Evolutionary conservation across 2,329 filamentous ascomycete species (phyloP), one percentile per base, ranked within the genome.

Genomic region (Aspergillus quadricinctus): DNA sequence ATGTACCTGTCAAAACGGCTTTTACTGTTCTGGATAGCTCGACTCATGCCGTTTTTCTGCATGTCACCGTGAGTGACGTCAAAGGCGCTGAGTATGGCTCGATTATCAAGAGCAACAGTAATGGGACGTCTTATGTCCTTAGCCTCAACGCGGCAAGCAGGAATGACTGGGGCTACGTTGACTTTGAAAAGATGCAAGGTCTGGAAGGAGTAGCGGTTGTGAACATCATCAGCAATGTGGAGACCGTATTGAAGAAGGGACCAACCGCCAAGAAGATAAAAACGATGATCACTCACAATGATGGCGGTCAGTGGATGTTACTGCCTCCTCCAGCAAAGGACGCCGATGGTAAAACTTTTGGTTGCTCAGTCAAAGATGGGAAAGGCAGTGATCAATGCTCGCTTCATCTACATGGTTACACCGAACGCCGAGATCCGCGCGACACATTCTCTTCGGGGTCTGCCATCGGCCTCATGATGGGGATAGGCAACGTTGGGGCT

Each of bases 41-140:
- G 1, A 96, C 92, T 0, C 93, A 97, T 72, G 89, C 94, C 1
- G 83, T 99, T 57, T 97, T 97, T 75, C 77, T 99, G 56, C 95
- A 97, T 68, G 93, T 97, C 49, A 92, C 89, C 0, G 90, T 90
- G 43, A 88, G 89, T 66, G 82, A 81, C 43, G 78, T 78, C 3
- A 71, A 79, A 51, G 87, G 85, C 19, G 84, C 83, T 51, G 84
- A 88, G 57, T 92, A 89, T 65, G 94, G 94, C 40, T 88, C 88
- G 25, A 90, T 99, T 64, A 85, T 99, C 75, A 99, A 97, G 83
- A 97, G 92, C 69, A 99, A 99, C 78, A 97, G 92, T 66, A 97
- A 99, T 69, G 94, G 94, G 53, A 99, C 94, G 0, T 94, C 89
- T 1, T 99, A 97, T 68, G 90, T 96, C 11, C 78, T 96, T 61